Conservation (phyloP, 2,329 filamentous ascomycete genomes). For the Colletotrichum destructivum region DNA sequence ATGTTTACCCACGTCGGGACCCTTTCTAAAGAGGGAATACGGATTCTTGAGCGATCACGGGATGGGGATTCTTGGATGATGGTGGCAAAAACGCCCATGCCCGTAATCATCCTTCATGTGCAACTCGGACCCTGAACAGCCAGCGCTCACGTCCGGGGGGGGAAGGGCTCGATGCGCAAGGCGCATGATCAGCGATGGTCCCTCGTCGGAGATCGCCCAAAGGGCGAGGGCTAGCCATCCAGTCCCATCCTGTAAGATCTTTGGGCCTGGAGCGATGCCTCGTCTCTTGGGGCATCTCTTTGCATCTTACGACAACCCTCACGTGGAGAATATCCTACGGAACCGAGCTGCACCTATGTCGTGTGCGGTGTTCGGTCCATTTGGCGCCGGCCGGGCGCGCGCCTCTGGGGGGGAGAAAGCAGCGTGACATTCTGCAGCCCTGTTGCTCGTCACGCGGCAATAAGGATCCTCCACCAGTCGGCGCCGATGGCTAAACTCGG, state of each 20-base stretch:
- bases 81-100: slow-evolving; percentile 26
- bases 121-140: background rate
- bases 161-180: slow-evolving; percentile 9
- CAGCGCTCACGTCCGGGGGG: slow-evolving; percentile 5
- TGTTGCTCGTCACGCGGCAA: slow-evolving; percentile 35
- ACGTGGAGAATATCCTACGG: slow-evolving; percentile 1
- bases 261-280: background rate
- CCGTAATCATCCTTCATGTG: slow-evolving; percentile 6
- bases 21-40: background rate
- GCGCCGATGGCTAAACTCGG: slow-evolving; percentile 30
- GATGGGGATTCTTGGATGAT: slow-evolving; percentile 27
- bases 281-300: background rate
- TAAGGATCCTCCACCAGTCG: slow-evolving; percentile 40
- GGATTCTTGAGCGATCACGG: slow-evolving; percentile 2
- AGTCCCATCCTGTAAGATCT: background rate
- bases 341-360: slow-evolving; percentile 16
- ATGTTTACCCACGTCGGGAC: slow-evolving; percentile 4
- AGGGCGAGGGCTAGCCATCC: background rate
- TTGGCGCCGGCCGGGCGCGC: slow-evolving; percentile 31
- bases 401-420: background rate
- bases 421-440: slow-evolving; percentile 42
- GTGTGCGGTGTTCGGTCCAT: slow-evolving; percentile 29
- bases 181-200: slow-evolving; percentile 38
- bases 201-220: background rate
- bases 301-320: background rate